A percentile compares a stretch with the other conserved stretches of the same genome.
These are phyloP conservation scores for Jacaranda copaia DNA, from an alignment of 257 asterid genomes.

Conservation along the genomic window DNA sequence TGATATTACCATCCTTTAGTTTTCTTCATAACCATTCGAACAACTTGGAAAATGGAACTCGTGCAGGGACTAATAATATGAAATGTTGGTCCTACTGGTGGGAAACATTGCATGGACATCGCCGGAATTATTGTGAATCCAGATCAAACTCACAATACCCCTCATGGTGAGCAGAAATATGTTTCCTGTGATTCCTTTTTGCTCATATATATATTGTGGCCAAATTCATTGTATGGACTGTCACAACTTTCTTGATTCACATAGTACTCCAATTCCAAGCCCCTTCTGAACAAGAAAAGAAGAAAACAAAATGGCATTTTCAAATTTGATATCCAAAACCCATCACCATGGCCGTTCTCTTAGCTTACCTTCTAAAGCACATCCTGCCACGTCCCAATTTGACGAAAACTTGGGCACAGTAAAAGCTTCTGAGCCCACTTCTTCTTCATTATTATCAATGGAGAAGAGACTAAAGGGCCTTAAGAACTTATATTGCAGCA, in stretches of 20 bases:
- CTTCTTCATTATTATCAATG: constrained; percentile 32
- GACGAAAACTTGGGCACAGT: constrained; percentile 25
- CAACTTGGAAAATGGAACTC: constrained; percentile 15
- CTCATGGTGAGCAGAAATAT: neutral
- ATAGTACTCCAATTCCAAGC: neutral
- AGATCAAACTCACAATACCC: constrained; percentile 34
- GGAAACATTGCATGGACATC: constrained; percentile 32
- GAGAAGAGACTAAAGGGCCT: constrained; percentile 28
- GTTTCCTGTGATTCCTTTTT: constrained; percentile 31
- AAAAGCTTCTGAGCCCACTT: constrained; percentile 26
- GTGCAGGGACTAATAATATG: constrained; percentile 33
- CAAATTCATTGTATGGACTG: neutral
- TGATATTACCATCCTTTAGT: too few species aligned
- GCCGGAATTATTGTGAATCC: constrained; percentile 24
- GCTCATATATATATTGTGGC: constrained; percentile 21
- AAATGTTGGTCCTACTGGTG: constrained; percentile 14
- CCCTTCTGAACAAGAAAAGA: neutral
- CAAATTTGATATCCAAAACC: constrained; percentile 39
- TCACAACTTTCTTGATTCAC: constrained; percentile 20
- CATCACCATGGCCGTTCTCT: constrained; percentile 30
- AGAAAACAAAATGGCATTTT: constrained; percentile 48
- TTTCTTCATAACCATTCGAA: too few species aligned
- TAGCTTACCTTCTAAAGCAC: constrained; percentile 39
- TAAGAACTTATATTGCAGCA: constrained; percentile 31
- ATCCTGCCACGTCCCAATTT: constrained; percentile 36